Base-by-base conservation (phyloP, 768 basidiomycete species). In the Trametes villosa region DNA sequence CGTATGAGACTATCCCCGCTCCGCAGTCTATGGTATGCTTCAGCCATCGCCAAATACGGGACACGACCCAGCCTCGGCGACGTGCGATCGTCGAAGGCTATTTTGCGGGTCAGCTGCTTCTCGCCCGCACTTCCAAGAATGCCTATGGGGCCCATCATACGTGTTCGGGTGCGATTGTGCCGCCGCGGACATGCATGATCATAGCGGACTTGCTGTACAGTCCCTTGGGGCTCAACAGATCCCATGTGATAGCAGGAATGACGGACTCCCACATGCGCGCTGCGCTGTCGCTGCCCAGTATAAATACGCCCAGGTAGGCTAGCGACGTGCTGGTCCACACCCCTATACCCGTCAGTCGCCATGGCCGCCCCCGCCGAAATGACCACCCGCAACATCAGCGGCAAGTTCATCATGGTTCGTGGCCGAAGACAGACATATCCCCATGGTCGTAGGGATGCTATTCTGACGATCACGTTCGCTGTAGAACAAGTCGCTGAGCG, bases 401-500 rank as follows among this genome's bases (percentile, higher is more conserved):
- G 88, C 55, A 86, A 75, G 65, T 92, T 80, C 68, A 68, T 75
- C 57, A 82, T 89, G 84, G 89, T 90, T 67, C 27, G 75, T 52
- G n/a, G n/a, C n/a, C n/a, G n/a, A n/a, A n/a, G n/a, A 12, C 46
- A n/a, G 20, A 26, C 57, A n/a, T 51, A 31, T 9, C 29, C 17
- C 6, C 11, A 3, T 8, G 17, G 24, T 41, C 7, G 30, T 17
- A 9, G 18, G 5, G 3, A 15, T 6, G 7, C 12, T 31, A 17
- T 38, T 40, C 45, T 47, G n/a, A 24, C 40, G 11, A 4, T 17
- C 22, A 11, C 9, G 20, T 1, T 20, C 31, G 38, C 17, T 31
- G 18, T 60, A 92, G 91, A 91, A 88, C 78, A 91, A 88, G 73
- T 44, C 76, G 1, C 79, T 91, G 53, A 88, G 86, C 40, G 88